phyloP scores from a whole-genome alignment of 148 eudicot genomes.

The Spergularia marina region DNA sequence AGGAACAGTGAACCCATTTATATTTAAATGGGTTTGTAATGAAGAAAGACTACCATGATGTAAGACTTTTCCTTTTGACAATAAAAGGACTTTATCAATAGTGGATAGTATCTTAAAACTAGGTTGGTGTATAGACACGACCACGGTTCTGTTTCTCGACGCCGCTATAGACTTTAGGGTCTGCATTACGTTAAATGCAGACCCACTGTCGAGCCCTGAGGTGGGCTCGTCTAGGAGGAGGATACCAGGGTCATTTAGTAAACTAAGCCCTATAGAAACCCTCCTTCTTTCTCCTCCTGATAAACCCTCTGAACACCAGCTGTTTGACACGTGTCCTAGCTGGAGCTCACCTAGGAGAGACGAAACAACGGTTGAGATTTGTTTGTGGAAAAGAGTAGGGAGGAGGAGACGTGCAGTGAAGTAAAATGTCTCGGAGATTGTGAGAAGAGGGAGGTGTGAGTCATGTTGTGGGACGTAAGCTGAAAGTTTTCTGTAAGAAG shows the following conservation, averaged over 20 bases:
- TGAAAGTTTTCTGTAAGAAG: constrained; percentile 58
- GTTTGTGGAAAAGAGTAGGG: constrained; percentile 29
- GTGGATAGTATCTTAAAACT: constrained; percentile 77
- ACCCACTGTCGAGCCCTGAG: constrained; percentile 76
- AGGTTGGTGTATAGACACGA: constrained; percentile 84
- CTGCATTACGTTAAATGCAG: constrained; percentile 69
- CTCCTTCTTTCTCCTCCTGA: constrained; percentile 88
- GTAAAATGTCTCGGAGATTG: constrained; percentile 71
- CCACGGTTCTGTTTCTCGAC: constrained; percentile 52
- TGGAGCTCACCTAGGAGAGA: constrained; percentile 53
- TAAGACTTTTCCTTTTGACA: constrained; percentile 66
- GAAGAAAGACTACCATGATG: constrained; percentile 80
- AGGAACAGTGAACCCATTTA: constrained; percentile 66
- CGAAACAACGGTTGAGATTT: constrained; percentile 32
- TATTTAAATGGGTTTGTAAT: constrained; percentile 45
- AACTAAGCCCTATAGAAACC: constrained; percentile 78
- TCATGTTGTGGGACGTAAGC: constrained; percentile 94
- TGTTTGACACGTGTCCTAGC: constrained; percentile 50
- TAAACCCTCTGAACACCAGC: constrained; percentile 43
- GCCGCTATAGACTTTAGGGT: constrained; percentile 51
- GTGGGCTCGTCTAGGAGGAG: constrained; percentile 88
- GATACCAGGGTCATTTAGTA: constrained; percentile 73
- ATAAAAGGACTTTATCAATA: constrained; percentile 62
- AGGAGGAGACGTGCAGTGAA: constrained; percentile 63
- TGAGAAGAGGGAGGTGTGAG: constrained; percentile 55